Base-by-base conservation (phyloP, 257 asterid genomes). In the Ophiorrhiza pumila region DNA sequence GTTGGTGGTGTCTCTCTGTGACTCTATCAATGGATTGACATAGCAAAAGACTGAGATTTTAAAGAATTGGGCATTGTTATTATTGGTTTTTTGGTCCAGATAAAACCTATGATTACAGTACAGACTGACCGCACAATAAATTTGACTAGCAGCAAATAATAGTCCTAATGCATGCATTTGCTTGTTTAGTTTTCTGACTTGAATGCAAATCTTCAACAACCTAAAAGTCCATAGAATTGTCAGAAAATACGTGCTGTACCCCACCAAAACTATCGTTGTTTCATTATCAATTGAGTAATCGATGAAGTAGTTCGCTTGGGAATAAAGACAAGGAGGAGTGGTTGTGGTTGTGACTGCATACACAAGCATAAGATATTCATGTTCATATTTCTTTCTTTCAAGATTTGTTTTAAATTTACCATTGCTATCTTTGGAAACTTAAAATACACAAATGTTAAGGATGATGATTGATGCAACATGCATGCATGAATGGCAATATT, bases 271-370 rank as follows among this genome's bases (percentile, higher is more conserved):
- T 25, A n/a, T 22, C 20, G 4, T 17, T 49, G 5, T 49, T 42
- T 27, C 22, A 55, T 13, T 41, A 63, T 60, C 50, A 72, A 52
- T 13, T 68, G 34, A 39, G 57, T 4, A 45, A 17, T 53, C 55
- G 23, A 2, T 70, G 66, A 53, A 59, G 47, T 15, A 68, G 65
- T 72, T 84, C 81, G 86, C 95, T 85, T 83, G 49, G 58, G 57
- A 68, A 74, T 60, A 61, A 84, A 88, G 95, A 52, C 62, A 73
- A 15, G 75, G 23, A 49, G 72, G 76, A 78, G 53, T 80, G 62
- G 83, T 68, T 81, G 67, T n/a, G 58, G 69, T 60, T 68, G 69
- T 68, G 75, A 59, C 71, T 64, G 65, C 73, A 29, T 53, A 72
- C 58, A 79, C 67, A 20, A 23, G 60, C 66, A 31, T 63, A 34